phyloP scores from a whole-genome alignment of 306 rosid species.

The Citrullus mucosospermus region DNA sequence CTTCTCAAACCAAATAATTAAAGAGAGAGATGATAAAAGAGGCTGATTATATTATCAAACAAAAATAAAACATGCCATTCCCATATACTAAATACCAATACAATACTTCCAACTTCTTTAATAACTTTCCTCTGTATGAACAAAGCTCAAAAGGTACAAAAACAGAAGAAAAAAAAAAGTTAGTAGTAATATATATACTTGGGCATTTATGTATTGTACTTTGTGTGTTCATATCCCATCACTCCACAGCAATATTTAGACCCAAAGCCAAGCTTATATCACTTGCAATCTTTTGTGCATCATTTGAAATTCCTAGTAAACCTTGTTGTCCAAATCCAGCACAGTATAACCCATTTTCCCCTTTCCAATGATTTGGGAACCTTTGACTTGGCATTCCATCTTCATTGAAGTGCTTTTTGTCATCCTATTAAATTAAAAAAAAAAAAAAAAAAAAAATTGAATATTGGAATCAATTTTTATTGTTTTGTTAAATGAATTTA shows the following conservation, averaged over 20 bases:
- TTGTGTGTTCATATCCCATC: not conserved
- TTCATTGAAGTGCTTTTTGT: constrained; percentile 27
- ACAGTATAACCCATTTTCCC: constrained; percentile 27
- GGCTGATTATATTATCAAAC: not conserved
- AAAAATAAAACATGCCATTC: not conserved
- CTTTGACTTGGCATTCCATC: constrained; percentile 41
- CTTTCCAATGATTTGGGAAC: constrained; percentile 50
- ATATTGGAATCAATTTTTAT: too few relatives aligned
- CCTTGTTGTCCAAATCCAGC: constrained; percentile 46
- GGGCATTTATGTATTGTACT: not conserved
- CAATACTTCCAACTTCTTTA: not conserved
- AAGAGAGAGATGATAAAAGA: too few relatives aligned
- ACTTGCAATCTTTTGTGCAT: constrained; percentile 29
- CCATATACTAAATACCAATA: not conserved
- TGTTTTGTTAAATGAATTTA: too few relatives aligned
- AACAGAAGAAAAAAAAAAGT: not conserved
- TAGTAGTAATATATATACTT: not conserved
- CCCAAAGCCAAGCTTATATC: constrained; percentile 18
- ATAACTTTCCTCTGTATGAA: not conserved
- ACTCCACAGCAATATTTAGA: not conserved
- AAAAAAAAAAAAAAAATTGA: too few relatives aligned
- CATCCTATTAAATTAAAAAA: not conserved
- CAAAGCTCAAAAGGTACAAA: not conserved
- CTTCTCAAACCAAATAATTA: too few relatives aligned
- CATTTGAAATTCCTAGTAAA: constrained; percentile 31